Evolutionary conservation across 1,284 basidiomycete species (phyloP), one percentile per base, ranked within the genome.

Genomic region (Tylopilus sp.): DNA sequence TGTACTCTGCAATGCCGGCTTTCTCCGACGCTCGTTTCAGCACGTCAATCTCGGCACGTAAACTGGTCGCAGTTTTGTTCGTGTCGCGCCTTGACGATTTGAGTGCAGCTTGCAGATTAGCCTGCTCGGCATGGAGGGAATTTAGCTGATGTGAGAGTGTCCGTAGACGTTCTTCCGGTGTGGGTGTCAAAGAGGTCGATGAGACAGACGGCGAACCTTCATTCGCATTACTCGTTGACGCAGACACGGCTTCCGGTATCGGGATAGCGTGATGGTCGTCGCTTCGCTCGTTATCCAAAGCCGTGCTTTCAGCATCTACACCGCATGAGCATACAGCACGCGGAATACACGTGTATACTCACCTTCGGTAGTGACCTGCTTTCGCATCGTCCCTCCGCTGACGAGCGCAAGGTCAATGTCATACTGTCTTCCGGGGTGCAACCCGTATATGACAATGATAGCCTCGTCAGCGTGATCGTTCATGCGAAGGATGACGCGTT

Each of bases 401-500:
- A 85, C 81, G 22, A 92, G 75, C 0, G 79, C 85, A 6, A 92
- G 72, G 62, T 90, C 86, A 54, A 92, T 83, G 60, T 90, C 88
- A 60, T 92, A 92, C 62, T 87, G 85, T 50, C 86, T 76, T 4
- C 87, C 86, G 11, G 90, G 90, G 76, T 89, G 81, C 36, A 92
- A 77, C 4, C 87, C 88, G 56, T 88, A 90, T 28, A 92, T 79
- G 58, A 92, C 86, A 48, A 92, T 87, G 50, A 91, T 80, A 0
- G 86, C 89, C 64, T 92, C 88, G 58, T 90, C 88, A 0, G 78
- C 76, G 46, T 84, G 81, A 41, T 91, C 88, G 62, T 89, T 84
- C 59, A 90, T 82, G 54, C 85, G 82, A 57, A 89, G 83, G 59
- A 90, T 79, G 22, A 90, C 86, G 50, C 84, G 77, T 64, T 85